phyloP scores from a whole-genome alignment of 129 eudicot genomes.

The Lonicera japonica region DNA sequence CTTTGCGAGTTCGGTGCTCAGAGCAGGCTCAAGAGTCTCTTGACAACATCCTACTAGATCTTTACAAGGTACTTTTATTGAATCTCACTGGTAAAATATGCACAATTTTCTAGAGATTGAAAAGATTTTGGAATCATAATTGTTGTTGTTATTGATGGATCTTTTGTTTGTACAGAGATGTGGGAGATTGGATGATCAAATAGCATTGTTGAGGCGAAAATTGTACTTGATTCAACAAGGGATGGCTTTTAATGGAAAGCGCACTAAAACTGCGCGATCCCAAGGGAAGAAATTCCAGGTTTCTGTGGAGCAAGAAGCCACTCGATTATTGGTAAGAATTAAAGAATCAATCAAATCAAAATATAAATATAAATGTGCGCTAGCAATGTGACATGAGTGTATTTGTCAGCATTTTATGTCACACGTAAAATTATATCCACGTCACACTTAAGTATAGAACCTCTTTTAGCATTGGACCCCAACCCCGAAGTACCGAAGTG shows the following conservation, averaged over 20 bases:
- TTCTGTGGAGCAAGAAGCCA: conserved; percentile 98
- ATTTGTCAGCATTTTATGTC: no score
- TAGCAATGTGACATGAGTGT: no score
- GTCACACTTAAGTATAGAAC: no score
- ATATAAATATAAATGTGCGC: no score
- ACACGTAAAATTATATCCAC: no score
- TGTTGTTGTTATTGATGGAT: not conserved
- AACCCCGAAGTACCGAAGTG: no score
- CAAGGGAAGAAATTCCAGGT: conserved; percentile 99
- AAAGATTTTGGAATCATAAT: not conserved
- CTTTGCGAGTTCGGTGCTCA: conserved; percentile 69
- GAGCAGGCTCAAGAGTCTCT: conserved; percentile 98
- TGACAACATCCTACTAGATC: conserved; percentile 90
- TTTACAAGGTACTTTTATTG: conserved; percentile 59
- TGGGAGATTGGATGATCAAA: conserved; percentile 97
- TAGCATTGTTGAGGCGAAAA: conserved; percentile 75
- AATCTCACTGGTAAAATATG: not conserved
- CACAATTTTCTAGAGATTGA: not conserved
- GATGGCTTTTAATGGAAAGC: conserved; percentile 93
- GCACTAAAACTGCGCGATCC: conserved; percentile 94
- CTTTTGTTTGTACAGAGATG: conserved; percentile 57
- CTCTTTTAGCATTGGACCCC: not conserved
- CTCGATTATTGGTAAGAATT: conserved; percentile 72
- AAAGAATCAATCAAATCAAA: not conserved
- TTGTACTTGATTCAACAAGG: conserved; percentile 95